These are phyloP conservation scores for Margaritispora aquatica DNA, from an alignment of 495 filamentous ascomycete species.

Conservation along the genomic window DNA sequence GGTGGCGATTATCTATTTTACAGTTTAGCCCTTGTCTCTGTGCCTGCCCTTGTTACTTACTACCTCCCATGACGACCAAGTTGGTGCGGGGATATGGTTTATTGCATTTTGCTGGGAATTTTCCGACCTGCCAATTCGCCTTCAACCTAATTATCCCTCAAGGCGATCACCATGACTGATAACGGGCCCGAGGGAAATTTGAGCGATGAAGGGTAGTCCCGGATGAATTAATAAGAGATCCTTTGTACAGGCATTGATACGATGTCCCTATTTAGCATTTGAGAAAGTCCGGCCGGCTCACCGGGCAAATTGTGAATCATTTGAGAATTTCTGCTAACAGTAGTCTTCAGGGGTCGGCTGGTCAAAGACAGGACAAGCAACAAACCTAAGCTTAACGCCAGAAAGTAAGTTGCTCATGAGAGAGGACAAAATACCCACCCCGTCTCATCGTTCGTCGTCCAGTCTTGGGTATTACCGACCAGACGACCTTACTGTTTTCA, in stretches of 20 bases:
- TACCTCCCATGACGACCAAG: not conserved
- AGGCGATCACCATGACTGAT: not conserved
- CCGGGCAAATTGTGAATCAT: not conserved
- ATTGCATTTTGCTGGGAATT: not conserved
- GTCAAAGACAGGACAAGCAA: constrained; percentile 58
- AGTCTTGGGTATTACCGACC: too few species aligned
- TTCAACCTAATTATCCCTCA: not conserved
- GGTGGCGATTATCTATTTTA: not conserved
- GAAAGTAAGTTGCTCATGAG: constrained; percentile 37
- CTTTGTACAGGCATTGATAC: not conserved
- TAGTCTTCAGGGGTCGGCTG: constrained; percentile 60
- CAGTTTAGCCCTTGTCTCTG: not conserved
- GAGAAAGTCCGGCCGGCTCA: not conserved
- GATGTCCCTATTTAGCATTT: not conserved
- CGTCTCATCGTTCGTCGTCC: too few species aligned
- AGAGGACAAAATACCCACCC: too few species aligned
- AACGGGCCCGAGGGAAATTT: not conserved
- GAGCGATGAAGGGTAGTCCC: not conserved
- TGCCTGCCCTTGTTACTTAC: not conserved
- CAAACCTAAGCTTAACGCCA: constrained; percentile 66
- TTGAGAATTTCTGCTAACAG: not conserved
- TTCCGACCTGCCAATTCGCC: not conserved
- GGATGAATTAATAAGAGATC: not conserved
- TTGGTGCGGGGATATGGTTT: not conserved
- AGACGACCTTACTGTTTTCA: too few species aligned